These are phyloP conservation scores for Diaporthe destruens DNA, from an alignment of 2,329 filamentous ascomycete species.

Conservation along the genomic window DNA sequence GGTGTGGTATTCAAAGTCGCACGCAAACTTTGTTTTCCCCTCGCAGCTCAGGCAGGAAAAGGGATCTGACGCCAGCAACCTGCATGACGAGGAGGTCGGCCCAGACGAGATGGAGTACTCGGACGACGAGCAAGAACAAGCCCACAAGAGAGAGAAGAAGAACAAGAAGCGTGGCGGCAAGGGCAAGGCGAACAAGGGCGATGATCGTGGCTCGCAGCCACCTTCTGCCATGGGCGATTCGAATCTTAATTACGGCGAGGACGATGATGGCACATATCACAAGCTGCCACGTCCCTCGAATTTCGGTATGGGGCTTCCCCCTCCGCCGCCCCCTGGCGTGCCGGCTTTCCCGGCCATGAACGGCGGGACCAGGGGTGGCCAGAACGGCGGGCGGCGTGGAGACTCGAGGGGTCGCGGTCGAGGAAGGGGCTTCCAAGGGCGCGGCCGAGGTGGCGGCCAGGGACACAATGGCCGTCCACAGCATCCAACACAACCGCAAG, in stretches of 20 bases:
- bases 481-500: conserved; percentile 36
- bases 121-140: conserved; percentile 93
- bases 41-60: conserved; percentile 83
- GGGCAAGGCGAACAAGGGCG: conserved; percentile 58
- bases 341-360: conserved; percentile 33
- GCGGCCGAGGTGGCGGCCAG: conserved; percentile 54
- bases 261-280: conserved; percentile 77
- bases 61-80: conserved; percentile 93
- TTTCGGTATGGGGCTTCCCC: conserved; percentile 64
- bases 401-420: conserved; percentile 60
- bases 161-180: conserved; percentile 70
- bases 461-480: conserved; percentile 50
- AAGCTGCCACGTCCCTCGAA: conserved; percentile 77
- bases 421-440: conserved; percentile 55
- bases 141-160: conserved; percentile 79
- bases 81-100: conserved; percentile 90
- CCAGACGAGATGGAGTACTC: conserved; percentile 95
- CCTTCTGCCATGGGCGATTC: conserved; percentile 51
- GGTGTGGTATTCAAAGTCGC: conserved; percentile 83
- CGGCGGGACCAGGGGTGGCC: conserved; percentile 46
- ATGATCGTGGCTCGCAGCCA: conserved; percentile 51
- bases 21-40: conserved; percentile 89
- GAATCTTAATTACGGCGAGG: conserved; percentile 76
- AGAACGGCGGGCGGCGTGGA: conserved; percentile 57
- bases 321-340: conserved; percentile 54